Percentiles rank a stretch among this genome's conserved stretches.
Evolutionary conservation across 345 rosid genomes (phyloP).

Genomic region (Abelmoschus esculentus): DNA sequence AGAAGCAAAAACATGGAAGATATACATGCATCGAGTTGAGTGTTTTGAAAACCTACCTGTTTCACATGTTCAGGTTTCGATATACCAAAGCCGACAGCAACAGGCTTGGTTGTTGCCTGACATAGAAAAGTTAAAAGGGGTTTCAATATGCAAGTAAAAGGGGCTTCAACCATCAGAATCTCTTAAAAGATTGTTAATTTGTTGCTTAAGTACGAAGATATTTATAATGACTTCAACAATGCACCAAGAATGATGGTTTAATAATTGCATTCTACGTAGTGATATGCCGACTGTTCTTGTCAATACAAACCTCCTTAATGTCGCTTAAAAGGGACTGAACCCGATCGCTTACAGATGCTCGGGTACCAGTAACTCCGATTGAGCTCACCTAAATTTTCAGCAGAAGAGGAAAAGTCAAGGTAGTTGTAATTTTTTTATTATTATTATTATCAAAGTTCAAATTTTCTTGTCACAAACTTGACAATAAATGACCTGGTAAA

Average conservation of each 20-base stretch:
- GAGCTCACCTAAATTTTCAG: conserved; percentile 62
- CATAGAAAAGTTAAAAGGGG: background rate
- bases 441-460: background rate
- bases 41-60: conserved; percentile 39
- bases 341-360: conserved; percentile 55
- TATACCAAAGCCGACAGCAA: conserved; percentile 79
- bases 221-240: too few relatives aligned
- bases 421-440: too few relatives aligned
- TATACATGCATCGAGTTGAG: background rate
- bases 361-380: conserved; percentile 80
- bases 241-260: background rate
- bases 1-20: background rate
- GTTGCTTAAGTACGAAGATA: too few relatives aligned
- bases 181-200: background rate
- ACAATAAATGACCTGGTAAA: too few relatives aligned
- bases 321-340: conserved; percentile 61
- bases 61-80: conserved; percentile 73
- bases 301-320: conserved; percentile 51
- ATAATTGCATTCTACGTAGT: background rate
- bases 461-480: background rate
- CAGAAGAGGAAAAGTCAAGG: background rate
- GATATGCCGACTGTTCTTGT: background rate
- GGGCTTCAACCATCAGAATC: background rate
- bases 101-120: conserved; percentile 35
- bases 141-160: background rate